Conservation (phyloP, 208 protist genomes). For the Leptomonas seymouri region DNA sequence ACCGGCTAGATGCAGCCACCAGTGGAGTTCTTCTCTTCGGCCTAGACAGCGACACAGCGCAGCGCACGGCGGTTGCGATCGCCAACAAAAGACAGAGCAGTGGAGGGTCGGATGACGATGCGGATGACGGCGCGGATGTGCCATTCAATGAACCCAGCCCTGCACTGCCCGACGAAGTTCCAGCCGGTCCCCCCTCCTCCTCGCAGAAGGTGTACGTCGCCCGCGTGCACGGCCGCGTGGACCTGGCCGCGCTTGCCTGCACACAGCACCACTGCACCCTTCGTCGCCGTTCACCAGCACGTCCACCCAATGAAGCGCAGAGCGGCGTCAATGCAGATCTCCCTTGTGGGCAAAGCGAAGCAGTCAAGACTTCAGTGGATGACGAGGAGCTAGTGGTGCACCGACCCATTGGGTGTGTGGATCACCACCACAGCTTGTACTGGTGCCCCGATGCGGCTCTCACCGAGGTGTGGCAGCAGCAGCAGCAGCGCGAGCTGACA, state of each 20-base stretch:
- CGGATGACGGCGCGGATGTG: background rate
- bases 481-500: background rate
- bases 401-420: constrained; percentile 68
- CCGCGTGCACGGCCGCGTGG: constrained; percentile 53
- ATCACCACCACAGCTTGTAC: constrained; percentile 73
- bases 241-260: constrained; percentile 38
- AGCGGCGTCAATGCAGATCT: no score
- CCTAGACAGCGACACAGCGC: constrained; percentile 50
- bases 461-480: constrained; percentile 9
- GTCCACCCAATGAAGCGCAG: no score
- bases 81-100: constrained; percentile 37
- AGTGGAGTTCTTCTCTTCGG: constrained; percentile 88
- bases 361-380: no score
- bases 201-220: constrained; percentile 68
- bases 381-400: constrained; percentile 25
- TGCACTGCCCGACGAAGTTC: no score
- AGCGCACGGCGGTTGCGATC: constrained; percentile 45
- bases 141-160: no score
- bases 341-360: no score
- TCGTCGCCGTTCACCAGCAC: background rate
- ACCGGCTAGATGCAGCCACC: constrained; percentile 85
- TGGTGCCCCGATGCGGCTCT: constrained; percentile 51
- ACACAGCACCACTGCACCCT: constrained; percentile 50
- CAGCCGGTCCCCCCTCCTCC: background rate
- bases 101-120: background rate